Evolutionary conservation across 768 basidiomycete genomes (phyloP).

Genomic region (Phylloporus arenicola): DNA sequence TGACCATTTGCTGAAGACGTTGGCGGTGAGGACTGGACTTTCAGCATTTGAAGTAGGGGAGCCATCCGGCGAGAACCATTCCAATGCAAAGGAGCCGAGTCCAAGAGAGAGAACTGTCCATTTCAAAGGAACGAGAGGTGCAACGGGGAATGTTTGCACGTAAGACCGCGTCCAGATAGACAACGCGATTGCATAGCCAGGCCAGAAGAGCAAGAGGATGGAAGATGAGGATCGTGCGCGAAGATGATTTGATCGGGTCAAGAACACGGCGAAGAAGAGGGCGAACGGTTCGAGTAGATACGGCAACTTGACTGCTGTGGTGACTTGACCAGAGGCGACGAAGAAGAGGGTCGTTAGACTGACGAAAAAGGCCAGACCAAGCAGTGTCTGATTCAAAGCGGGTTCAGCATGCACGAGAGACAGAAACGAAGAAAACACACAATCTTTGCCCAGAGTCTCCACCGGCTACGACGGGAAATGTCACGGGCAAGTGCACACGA

Average conservation of each 20-base stretch:
- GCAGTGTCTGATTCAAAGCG: conserved; percentile 36
- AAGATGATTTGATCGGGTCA: conserved; percentile 55
- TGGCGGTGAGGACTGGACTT: conserved; percentile 70
- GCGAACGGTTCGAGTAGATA: conserved; percentile 58
- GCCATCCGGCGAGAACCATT: conserved; percentile 63
- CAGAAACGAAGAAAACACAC: conserved; percentile 32
- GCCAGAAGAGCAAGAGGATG: conserved; percentile 78
- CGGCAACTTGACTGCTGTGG: conserved; percentile 38
- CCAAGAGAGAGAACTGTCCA: conserved; percentile 41
- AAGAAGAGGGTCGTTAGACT: conserved; percentile 43
- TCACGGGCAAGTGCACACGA: conserved; percentile 20
- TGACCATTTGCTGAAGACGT: conserved; percentile 75
- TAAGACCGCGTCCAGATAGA: conserved; percentile 60
- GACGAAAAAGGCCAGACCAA: conserved; percentile 41
- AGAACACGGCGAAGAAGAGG: conserved; percentile 29
- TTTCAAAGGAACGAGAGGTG: conserved; percentile 41
- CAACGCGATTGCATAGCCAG: conserved; percentile 48
- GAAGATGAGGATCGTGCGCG: conserved; percentile 67
- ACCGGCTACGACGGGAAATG: conserved; percentile 44
- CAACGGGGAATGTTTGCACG: conserved; percentile 27
- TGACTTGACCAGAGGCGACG: conserved; percentile 34
- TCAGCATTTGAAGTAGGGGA: conserved; percentile 44
- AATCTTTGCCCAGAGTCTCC: conserved; percentile 55
- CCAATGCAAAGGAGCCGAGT: conserved; percentile 53
- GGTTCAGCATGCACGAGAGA: background rate